Base-by-base conservation (phyloP, 148 eudicot species). In the Nepenthes gracilis region DNA sequence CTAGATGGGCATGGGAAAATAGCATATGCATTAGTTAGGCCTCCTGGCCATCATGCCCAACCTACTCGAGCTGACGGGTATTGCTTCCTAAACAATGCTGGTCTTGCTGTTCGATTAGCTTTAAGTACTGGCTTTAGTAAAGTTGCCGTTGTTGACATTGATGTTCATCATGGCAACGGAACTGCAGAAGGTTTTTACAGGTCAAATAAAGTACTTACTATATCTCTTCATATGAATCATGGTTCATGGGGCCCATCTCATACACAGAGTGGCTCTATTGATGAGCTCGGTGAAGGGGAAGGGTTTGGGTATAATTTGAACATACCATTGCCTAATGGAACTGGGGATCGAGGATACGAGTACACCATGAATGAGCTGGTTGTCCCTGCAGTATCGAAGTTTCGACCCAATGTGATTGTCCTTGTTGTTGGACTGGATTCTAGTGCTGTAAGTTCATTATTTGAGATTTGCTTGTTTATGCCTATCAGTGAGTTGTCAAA, bases 31-130 rank as follows among this genome's bases (percentile, higher is more conserved):
- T 71, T 93, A 37, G 97, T 93, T 47, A 72, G 99, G 54, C 99
- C 99, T 32, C 99, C 99, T 33, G 99, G 97, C 54, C 99, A 89
- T 71, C 96, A 89, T 60, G 99, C 99, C 58, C 97, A 89, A 71
- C 99, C 97, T 12, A 79, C 84, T 51, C 96, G 58, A 74, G 99
- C 95, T 2, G 99, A 93, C 35, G 99, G 99, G 13, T 93, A 89
- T 72, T 93, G 96, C 80, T 89, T 93, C 64, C 81, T 93, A 1
- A 93, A 89, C 63, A 93, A 93, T 37, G 92, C 92, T 11, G 87
- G 92, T 64, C 77, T 93, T 57, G 92, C 99, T 14, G 71, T 84
- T 45, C 82, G 78, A 34, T 67, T 72, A 57, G 96, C 96, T 35
- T 69, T 89, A 35, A 60, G 55, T 53, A 70, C 78, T 51, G 86